Base-by-base conservation (phyloP, 2,329 filamentous ascomycete genomes). In the Rutstroemia sp. region DNA sequence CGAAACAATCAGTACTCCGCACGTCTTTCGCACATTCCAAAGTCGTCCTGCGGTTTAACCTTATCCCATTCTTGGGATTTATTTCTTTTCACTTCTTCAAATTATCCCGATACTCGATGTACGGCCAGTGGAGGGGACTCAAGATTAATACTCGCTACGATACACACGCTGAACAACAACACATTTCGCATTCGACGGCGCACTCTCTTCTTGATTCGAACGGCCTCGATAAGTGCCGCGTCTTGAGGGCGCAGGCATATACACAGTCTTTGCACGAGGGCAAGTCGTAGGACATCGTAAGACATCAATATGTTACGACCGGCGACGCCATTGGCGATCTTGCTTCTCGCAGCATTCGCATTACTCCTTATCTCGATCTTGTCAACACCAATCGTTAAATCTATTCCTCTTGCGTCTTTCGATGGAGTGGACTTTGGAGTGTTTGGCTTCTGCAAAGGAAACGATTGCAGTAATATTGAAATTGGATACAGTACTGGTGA, bases 351-450 rank as follows among this genome's bases (percentile, higher is more conserved):
- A 67, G 91, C 92, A 63, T 96, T 99, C 72, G 87, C 79, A 61
- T 78, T 97, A 60, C 79, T 97, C 52, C 77, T 97, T 48, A 78
- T 99, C 41, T 89, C 91, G 48, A 89, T 92, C 41, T 75, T 99
- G n/a, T 96, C 92, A 1, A 92, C 90, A 0, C 94, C 94, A 17
- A 84, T 99, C 64, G 87, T 97, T 69, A 84, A 87, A 68, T 80
- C 78, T 25, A 95, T 99, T 48, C 89, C 91, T 9, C 78, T 99
- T 44, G 92, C 88, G 39, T 84, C 82, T 52, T 92, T 85, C 68
- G 75, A 85, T 44, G 84, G 86, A 65, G 82, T 89, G 64, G 85
- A 84, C 63, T 96, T 95, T 76, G 94, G 94, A 49, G 92, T 97
- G 49, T 92, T 97, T 75, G 94, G 94, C 25, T 95, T 83, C 67